Percentiles rank a stretch among this genome's conserved stretches.
These are phyloP conservation scores for Sphagnurus paluster DNA, from an alignment of 1,284 basidiomycete species.

Conservation along the genomic window DNA sequence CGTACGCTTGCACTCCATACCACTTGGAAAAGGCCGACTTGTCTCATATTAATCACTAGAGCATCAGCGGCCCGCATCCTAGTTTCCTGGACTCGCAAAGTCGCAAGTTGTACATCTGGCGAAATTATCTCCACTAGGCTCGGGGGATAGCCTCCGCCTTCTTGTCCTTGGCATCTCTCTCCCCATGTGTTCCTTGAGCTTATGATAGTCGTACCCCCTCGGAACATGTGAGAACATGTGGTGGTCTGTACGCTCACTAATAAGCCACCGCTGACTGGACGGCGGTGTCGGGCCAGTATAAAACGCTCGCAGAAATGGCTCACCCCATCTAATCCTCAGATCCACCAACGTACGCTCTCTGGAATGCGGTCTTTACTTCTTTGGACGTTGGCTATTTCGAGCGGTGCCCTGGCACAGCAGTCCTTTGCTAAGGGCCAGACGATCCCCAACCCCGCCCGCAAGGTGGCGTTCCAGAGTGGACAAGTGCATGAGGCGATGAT, in stretches of 20 bases:
- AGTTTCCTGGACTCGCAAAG: no score
- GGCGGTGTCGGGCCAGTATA: background rate
- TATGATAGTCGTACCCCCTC: background rate
- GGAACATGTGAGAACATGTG: background rate
- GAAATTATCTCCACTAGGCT: no score
- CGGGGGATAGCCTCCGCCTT: no score
- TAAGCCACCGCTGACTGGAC: background rate
- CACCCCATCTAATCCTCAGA: background rate
- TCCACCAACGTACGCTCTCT: no score
- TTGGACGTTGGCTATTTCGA: background rate
- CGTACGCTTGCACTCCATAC: no score
- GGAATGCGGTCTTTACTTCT: conserved; percentile 1
- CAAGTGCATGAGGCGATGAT: conserved; percentile 4
- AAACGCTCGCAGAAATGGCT: conserved; percentile 1
- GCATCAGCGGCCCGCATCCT: no score
- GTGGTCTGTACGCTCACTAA: background rate
- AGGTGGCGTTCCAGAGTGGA: conserved; percentile 1
- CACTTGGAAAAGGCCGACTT: no score
- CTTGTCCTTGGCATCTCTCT: background rate
- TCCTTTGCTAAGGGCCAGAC: background rate
- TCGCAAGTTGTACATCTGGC: no score
- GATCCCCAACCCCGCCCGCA: conserved; percentile 3
- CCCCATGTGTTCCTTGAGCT: background rate
- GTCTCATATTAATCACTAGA: no score
- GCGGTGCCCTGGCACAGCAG: background rate